Percentiles rank a stretch among this genome's conserved stretches.
These are phyloP conservation scores for Penicillium steckii DNA, from an alignment of 495 filamentous ascomycete genomes.

Conservation along the genomic window DNA sequence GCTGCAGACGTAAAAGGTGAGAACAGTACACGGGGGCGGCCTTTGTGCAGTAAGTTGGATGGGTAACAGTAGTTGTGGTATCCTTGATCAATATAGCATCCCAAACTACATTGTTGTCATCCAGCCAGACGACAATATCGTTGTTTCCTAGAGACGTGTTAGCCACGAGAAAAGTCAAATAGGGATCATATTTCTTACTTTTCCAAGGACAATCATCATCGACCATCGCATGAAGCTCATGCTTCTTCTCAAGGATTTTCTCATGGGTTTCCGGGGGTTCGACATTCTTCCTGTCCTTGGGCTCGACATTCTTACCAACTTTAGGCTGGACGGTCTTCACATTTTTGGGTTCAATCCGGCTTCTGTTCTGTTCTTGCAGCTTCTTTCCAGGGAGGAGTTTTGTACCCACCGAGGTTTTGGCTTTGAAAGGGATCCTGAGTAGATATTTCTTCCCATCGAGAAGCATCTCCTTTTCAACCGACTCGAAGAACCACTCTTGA, in stretches of 20 bases:
- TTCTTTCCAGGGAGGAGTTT: too few species aligned
- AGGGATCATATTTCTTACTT: too few species aligned
- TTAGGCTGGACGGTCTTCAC: too few species aligned
- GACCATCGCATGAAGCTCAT: neutral
- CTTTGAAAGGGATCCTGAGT: neutral
- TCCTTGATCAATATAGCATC: slow-evolving; percentile 11
- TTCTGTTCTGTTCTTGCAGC: too few species aligned
- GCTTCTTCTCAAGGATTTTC: neutral
- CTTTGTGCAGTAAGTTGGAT: too few species aligned
- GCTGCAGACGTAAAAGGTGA: slow-evolving; percentile 3
- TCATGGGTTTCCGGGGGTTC: neutral
- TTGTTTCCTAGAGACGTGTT: neutral
- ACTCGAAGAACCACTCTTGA: slow-evolving; percentile 3
- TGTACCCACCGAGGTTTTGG: too few species aligned
- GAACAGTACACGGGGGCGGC: neutral
- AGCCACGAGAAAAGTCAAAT: neutral
- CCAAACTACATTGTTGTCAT: slow-evolving; percentile 2
- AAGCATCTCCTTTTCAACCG: neutral
- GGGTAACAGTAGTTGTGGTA: too few species aligned
- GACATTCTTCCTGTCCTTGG: too few species aligned
- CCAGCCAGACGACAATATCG: slow-evolving; percentile 4
- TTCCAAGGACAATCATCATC: neutral
- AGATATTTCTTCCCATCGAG: neutral
- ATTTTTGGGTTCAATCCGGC: too few species aligned
- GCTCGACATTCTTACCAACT: too few species aligned